Base-by-base conservation (phyloP, 2,329 filamentous ascomycete genomes). In the Venturia oleaginea region DNA sequence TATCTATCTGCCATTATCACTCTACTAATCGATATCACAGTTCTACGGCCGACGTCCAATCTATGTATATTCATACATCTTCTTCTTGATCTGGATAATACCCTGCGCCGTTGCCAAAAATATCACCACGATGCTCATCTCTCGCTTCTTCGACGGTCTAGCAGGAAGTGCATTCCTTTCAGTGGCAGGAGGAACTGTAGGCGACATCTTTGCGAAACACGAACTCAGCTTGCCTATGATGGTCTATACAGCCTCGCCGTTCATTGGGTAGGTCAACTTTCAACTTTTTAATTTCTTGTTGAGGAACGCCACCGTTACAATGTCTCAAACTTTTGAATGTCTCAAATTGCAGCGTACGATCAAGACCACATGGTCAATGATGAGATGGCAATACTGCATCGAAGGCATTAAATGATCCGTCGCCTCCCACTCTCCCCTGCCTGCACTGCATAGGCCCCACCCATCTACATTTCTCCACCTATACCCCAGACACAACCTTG, bases 41-140 rank as follows among this genome's bases (percentile, higher is more conserved):
- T 94, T 96, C 74, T 95, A 91, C 74, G 92, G 92, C 51, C 84
- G 92, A 19, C 81, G 91, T 59, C 88, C 87, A 30, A 90, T 96
- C 71, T 96, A 95, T 73, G 81, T 95, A 42, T 77, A 81, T 27
- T 88, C 90, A 0, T 93, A 92, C 75, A 73, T 80, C 2, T 82
- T 89, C 68, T 96, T 92, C 73, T 70, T 92, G 60, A 83, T 95
- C 67, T 95, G 88, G 84, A 77, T 94, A 65, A 85, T 96, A 61
- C 91, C 91, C 0, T 90, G 88, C 68, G 91, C 91, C 0, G 86
- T 92, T 24, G 89, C 90, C n/a, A 38, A 80, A 64, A 95, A 95
- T 71, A 89, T 92, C n/a, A 77, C 85, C 68, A 94, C 91, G 5
- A 85, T 95, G 79, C 77, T 96, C 62, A 78, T 95, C 17, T 81